Evolutionary conservation across 2,329 filamentous ascomycete species (phyloP), one percentile per base, ranked within the genome.

Genomic region (Ceratocystis colombiana): DNA sequence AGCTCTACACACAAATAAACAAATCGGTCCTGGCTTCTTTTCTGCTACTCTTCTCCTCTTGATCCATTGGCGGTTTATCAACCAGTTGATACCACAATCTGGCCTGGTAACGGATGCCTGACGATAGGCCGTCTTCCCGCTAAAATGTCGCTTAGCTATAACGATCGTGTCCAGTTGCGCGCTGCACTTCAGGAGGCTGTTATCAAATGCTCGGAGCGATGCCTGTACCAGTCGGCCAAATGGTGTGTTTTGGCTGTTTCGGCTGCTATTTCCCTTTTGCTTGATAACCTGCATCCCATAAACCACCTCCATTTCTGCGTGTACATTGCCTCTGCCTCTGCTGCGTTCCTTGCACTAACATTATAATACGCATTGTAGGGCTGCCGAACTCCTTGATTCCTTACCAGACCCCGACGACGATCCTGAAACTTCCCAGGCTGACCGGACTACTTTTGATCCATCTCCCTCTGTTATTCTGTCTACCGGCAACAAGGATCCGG

Each of bases 191-290:
- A 96, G 74, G 88, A 91, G 72, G 90, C 93, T 37, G 87, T 94
- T 2, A 82, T 94, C 28, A 91, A 91, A 73, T 97, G 92, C 77
- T 96, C 91, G 1, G 94, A 99, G 74, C 82, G 94, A 74, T 96
- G 94, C 75, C 82, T 99, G 12, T 97, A 96, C 73, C 92, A 96
- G 72, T 94, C 93, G 5, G 88, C 94, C 33, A 97, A 97, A 85
- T 99, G 94, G 94, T 96, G 74, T 66, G 72, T 62, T 62, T 20
- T 3, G 8, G n/a, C 20, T 46, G n/a, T 45, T 25, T 61, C 3
- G 4, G 50, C 64, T 69, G 45, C 67, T 59, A 61, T 44, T 41
- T 53, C 61, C 57, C 45, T 64, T 48, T 67, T 64, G 69, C 73
- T 69, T 48, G 28, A 46, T 55, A 5, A 15, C 45, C 45, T 46